Evolutionary conservation across 495 filamentous ascomycete species (phyloP).

Genomic region (Neurospora sp.): DNA sequence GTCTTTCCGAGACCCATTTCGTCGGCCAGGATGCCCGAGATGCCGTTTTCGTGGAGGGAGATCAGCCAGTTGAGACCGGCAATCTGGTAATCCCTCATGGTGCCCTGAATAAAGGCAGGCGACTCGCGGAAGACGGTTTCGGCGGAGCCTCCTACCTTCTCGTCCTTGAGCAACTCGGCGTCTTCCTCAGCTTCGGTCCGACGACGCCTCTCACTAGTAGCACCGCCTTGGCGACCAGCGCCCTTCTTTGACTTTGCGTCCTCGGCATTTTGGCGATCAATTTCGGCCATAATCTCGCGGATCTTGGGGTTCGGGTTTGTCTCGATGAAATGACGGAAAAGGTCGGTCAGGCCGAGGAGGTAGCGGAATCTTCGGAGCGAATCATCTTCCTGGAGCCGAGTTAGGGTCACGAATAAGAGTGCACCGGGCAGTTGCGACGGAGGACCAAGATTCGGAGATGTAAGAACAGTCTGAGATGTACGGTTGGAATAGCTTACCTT

Average conservation of each 20-base stretch:
- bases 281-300: conserved; percentile 83
- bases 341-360: conserved; percentile 86
- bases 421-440: neutral
- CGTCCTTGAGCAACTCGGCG: conserved; percentile 85
- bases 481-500: conserved; percentile 51
- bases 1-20: conserved; percentile 98
- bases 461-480: neutral
- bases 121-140: conserved; percentile 90
- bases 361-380: conserved; percentile 92
- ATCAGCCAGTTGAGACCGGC: conserved; percentile 97
- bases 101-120: conserved; percentile 74
- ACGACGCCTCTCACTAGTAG: conserved; percentile 67
- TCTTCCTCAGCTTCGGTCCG: conserved; percentile 97
- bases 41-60: conserved; percentile 95
- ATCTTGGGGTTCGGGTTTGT: conserved; percentile 89
- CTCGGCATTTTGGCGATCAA: conserved; percentile 83
- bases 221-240: conserved; percentile 69
- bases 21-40: conserved; percentile 93
- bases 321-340: conserved; percentile 99
- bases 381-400: conserved; percentile 69
- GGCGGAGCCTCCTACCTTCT: conserved; percentile 73
- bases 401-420: conserved; percentile 3
- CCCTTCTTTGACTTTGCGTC: conserved; percentile 61
- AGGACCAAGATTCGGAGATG: neutral
- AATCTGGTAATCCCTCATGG: conserved; percentile 94